phyloP scores from a whole-genome alignment of 192 early-diverging fungal genomes.

The Coemansia sp. region DNA sequence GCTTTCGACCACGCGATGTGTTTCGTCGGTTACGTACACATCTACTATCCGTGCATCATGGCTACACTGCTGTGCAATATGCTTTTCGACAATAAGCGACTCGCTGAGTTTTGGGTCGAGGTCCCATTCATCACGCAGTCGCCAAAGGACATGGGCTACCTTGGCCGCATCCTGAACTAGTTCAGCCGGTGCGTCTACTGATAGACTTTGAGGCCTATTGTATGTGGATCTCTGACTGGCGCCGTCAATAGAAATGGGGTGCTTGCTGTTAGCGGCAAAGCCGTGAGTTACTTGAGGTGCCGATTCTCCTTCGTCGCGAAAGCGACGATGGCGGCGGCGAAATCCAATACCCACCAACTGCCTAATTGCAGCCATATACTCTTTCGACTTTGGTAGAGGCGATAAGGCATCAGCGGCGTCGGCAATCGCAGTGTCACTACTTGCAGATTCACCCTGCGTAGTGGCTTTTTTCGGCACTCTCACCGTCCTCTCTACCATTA shows the following conservation, averaged over 20 bases:
- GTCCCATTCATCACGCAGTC: constrained; percentile 55
- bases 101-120: constrained; percentile 39
- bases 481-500: constrained; percentile 21
- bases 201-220: constrained; percentile 22
- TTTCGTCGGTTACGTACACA: constrained; percentile 23
- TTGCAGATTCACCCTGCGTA: constrained; percentile 16
- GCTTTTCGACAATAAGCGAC: constrained; percentile 15
- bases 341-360: constrained; percentile 33
- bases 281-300: no score
- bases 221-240: constrained; percentile 25
- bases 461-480: neutral
- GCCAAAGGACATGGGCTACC: constrained; percentile 38
- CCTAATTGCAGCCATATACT: constrained; percentile 26
- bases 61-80: constrained; percentile 22
- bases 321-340: constrained; percentile 11
- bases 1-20: constrained; percentile 26
- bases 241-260: constrained; percentile 5
- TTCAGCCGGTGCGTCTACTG: constrained; percentile 18
- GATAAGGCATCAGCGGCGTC: neutral
- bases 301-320: no score
- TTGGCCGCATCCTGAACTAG: constrained; percentile 29
- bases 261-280: constrained; percentile 2
- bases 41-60: neutral
- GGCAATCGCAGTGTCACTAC: constrained; percentile 1
- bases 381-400: constrained; percentile 21